These are phyloP conservation scores for Botryotinia globosa DNA, from an alignment of 2,329 filamentous ascomycete species.

Conservation along the genomic window DNA sequence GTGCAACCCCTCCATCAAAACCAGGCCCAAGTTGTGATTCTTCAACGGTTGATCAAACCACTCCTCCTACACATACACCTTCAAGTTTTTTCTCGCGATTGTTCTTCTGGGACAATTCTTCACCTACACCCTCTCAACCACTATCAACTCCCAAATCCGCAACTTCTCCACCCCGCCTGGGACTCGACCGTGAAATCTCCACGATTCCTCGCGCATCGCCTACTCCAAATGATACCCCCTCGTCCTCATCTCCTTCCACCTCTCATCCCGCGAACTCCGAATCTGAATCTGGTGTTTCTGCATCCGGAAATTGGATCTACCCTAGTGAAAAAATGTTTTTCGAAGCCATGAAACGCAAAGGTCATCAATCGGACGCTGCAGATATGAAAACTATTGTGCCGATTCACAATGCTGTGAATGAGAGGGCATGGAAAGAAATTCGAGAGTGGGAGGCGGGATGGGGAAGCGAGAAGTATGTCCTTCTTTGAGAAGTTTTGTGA, in stretches of 20 bases:
- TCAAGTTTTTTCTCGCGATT: conserved; percentile 28
- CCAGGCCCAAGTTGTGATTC: conserved; percentile 41
- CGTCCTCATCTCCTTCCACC: conserved; percentile 22
- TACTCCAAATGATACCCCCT: conserved; percentile 40
- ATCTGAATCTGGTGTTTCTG: conserved; percentile 66
- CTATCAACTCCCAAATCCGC: conserved; percentile 69
- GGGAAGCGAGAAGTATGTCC: conserved; percentile 53
- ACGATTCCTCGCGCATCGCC: conserved; percentile 68
- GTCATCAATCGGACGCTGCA: conserved; percentile 63
- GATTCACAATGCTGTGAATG: conserved; percentile 98
- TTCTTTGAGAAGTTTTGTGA: not conserved
- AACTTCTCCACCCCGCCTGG: conserved; percentile 63
- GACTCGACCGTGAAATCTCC: conserved; percentile 69
- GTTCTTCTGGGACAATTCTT: conserved; percentile 15
- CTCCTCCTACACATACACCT: conserved; percentile 37
- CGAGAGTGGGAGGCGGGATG: conserved; percentile 79
- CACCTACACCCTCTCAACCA: conserved; percentile 32
- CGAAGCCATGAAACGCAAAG: conserved; percentile 91
- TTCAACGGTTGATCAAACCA: conserved; percentile 40
- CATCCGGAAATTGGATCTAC: conserved; percentile 91
- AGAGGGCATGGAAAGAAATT: conserved; percentile 92
- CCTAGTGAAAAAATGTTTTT: conserved; percentile 98
- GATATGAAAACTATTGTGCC: conserved; percentile 93
- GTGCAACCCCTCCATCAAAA: conserved; percentile 31
- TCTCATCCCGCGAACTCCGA: conserved; percentile 68